phyloP scores from a whole-genome alignment of 768 basidiomycete species.

The Sarcomyxa edulis region DNA sequence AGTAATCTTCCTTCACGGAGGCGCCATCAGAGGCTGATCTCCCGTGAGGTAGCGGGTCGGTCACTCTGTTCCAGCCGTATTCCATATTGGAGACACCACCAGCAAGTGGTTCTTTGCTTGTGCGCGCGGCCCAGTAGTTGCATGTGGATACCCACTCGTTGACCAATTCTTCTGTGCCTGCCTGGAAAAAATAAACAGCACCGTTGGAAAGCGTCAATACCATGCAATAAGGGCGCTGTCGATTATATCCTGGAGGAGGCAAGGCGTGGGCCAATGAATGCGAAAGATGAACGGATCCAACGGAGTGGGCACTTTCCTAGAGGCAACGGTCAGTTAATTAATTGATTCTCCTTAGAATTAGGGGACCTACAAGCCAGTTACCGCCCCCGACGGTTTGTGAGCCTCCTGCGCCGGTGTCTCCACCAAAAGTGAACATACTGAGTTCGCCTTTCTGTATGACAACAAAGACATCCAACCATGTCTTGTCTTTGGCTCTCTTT shows the following conservation, averaged over 20 bases:
- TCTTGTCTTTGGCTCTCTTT: slow-evolving; percentile 82
- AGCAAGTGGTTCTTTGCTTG: slow-evolving; percentile 89
- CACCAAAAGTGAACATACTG: slow-evolving; percentile 94
- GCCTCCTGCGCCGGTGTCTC: slow-evolving; percentile 56
- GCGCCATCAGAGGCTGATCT: slow-evolving; percentile 59
- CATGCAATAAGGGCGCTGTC: slow-evolving; percentile 91
- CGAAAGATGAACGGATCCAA: slow-evolving; percentile 79
- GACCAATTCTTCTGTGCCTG: slow-evolving; percentile 97
- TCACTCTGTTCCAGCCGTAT: slow-evolving; percentile 91
- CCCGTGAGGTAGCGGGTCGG: slow-evolving; percentile 44
- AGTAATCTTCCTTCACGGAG: slow-evolving; percentile 40
- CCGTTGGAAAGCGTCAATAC: slow-evolving; percentile 85
- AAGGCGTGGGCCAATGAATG: slow-evolving; percentile 86
- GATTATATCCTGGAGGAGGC: slow-evolving; percentile 88
- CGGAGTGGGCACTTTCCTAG: slow-evolving; percentile 81
- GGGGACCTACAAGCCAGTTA: slow-evolving; percentile 87
- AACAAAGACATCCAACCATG: slow-evolving; percentile 93
- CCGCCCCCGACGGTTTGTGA: slow-evolving; percentile 84
- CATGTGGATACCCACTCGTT: slow-evolving; percentile 98
- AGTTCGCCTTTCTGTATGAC: slow-evolving; percentile 94
- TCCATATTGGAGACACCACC: slow-evolving; percentile 99
- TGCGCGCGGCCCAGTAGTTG: slow-evolving; percentile 98
- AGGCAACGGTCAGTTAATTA: no score
- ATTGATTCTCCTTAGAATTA: not conserved
- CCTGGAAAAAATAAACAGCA: slow-evolving; percentile 96